These are phyloP conservation scores for Metschnikowia colocasiae DNA, from an alignment of 805 yeast genomes.

Conservation along the genomic window DNA sequence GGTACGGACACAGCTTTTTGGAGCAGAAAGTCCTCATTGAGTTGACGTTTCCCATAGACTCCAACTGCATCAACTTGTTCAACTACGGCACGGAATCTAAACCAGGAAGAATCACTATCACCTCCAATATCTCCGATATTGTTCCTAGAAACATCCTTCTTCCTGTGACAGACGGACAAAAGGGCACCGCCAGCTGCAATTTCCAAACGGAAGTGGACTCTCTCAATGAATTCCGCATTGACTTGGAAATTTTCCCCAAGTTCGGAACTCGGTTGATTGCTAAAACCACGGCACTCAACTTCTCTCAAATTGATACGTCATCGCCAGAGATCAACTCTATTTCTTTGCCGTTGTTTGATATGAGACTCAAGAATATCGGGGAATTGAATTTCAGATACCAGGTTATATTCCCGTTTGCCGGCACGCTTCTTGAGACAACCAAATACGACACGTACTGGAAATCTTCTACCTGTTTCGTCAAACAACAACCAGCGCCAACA, in stretches of 20 bases:
- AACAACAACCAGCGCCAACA: constrained; percentile 23
- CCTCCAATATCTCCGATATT: constrained; percentile 70
- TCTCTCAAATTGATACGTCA: constrained; percentile 37
- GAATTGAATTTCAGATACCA: constrained; percentile 73
- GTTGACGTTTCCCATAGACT: constrained; percentile 55
- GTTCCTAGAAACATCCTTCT: constrained; percentile 83
- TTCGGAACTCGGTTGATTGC: constrained; percentile 93
- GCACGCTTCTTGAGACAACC: constrained; percentile 78
- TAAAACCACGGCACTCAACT: constrained; percentile 74
- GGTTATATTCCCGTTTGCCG: constrained; percentile 84
- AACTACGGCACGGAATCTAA: constrained; percentile 41
- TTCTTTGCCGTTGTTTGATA: constrained; percentile 75
- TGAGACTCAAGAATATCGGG: constrained; percentile 78
- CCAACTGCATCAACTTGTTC: constrained; percentile 46
- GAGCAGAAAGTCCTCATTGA: constrained; percentile 87
- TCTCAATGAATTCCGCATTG: constrained; percentile 58
- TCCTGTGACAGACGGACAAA: constrained; percentile 61
- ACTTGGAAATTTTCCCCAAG: constrained; percentile 88
- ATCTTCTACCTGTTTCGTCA: constrained; percentile 60
- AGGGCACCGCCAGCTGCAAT: constrained; percentile 55
- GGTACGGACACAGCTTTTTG: constrained; percentile 93
- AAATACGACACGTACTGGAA: constrained; percentile 98
- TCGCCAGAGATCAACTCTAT: constrained; percentile 39
- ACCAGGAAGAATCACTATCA: constrained; percentile 81
- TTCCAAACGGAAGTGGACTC: constrained; percentile 82